Conservation (phyloP, 176 grass and related monocot genomes). For the Phragmites australis region DNA sequence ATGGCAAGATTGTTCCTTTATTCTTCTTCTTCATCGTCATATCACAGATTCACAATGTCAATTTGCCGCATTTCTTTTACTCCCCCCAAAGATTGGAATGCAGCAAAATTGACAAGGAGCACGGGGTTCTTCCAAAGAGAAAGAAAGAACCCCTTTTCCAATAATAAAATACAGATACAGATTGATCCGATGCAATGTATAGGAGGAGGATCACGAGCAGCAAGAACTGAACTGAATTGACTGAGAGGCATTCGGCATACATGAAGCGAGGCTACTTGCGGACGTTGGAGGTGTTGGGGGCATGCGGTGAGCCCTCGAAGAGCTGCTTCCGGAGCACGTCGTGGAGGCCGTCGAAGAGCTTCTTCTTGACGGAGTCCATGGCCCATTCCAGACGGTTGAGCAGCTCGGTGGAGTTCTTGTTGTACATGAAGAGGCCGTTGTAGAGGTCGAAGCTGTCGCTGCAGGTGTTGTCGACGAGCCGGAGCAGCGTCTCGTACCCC, state of each 20-base stretch:
- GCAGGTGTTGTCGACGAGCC: constrained; percentile 83
- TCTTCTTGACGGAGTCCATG: constrained; percentile 77
- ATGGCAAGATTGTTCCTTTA: background rate
- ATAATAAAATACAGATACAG: constrained; percentile 12
- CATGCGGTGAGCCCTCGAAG: constrained; percentile 47
- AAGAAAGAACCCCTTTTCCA: background rate
- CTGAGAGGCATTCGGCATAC: background rate
- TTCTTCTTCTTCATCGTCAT: background rate
- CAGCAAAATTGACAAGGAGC: background rate
- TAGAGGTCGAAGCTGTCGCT: constrained; percentile 95
- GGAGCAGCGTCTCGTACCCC: constrained; percentile 79
- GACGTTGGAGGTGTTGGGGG: constrained; percentile 20
- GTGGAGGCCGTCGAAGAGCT: constrained; percentile 70
- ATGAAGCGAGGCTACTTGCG: constrained; percentile 30
- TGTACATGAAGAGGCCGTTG: constrained; percentile 96
- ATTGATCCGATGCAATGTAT: constrained; percentile 4
- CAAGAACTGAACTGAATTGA: background rate
- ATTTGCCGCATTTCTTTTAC: background rate
- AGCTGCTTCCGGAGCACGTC: constrained; percentile 73
- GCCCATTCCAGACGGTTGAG: constrained; percentile 78
- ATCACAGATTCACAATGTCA: constrained; percentile 20
- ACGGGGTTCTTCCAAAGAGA: background rate
- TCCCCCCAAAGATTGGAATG: background rate
- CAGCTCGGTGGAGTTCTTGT: constrained; percentile 85
- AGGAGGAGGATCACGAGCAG: background rate